phyloP scores from a whole-genome alignment of 2,329 filamentous ascomycete genomes.

The Hortaea werneckii region DNA sequence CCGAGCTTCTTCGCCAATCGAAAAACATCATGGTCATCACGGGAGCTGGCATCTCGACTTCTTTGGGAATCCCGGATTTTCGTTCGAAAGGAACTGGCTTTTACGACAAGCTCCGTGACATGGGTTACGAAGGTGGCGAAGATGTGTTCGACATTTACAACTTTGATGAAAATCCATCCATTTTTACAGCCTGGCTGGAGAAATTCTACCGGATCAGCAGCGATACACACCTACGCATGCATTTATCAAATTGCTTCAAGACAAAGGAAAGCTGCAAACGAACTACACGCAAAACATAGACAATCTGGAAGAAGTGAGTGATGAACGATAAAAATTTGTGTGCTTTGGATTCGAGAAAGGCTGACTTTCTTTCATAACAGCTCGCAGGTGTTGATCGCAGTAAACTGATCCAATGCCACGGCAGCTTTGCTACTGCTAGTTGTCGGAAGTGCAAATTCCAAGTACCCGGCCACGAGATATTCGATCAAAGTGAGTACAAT shows the following conservation, averaged over 20 bases:
- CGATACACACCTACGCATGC: slow-evolving; percentile 79
- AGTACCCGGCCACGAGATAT: slow-evolving; percentile 67
- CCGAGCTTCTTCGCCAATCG: slow-evolving; percentile 59
- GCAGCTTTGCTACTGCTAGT: slow-evolving; percentile 84
- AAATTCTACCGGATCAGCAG: slow-evolving; percentile 72
- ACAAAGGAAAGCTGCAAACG: slow-evolving; percentile 79
- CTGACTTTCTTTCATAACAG: too few species aligned
- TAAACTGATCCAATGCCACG: slow-evolving; percentile 91
- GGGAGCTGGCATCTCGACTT: slow-evolving; percentile 92
- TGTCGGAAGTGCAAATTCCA: slow-evolving; percentile 73
- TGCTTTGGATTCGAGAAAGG: too few species aligned
- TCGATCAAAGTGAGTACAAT: slow-evolving; percentile 42
- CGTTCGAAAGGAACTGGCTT: slow-evolving; percentile 86
- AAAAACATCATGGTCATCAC: slow-evolving; percentile 89
- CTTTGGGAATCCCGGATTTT: slow-evolving; percentile 93
- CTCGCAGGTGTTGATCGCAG: slow-evolving; percentile 71
- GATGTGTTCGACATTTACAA: slow-evolving; percentile 88
- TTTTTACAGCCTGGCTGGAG: slow-evolving; percentile 89
- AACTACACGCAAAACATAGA: slow-evolving; percentile 99
- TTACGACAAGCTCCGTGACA: slow-evolving; percentile 71
- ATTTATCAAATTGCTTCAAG: slow-evolving; percentile 82
- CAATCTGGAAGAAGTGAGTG: slow-evolving; percentile 51
- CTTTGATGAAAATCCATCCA: slow-evolving; percentile 74
- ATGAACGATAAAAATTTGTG: too few species aligned
- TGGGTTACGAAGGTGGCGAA: slow-evolving; percentile 74